Evolutionary conservation across 441 rosid genomes (phyloP), one percentile per base, ranked within the genome.

Genomic region (Macaranga tanarius): DNA sequence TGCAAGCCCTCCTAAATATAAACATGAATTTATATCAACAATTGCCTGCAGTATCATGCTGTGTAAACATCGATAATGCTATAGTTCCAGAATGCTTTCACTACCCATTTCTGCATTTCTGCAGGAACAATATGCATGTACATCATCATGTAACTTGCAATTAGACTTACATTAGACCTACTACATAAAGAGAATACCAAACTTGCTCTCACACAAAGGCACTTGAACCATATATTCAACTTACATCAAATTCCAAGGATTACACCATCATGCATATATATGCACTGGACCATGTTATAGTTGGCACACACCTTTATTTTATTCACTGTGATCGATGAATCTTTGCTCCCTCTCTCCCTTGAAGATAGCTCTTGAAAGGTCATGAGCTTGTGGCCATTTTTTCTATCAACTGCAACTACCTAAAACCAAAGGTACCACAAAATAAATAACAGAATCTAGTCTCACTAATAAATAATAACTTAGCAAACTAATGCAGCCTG

Each of bases 311-410:
- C 98, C 98, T 92, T 92, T 65, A 93, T 85, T 48, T 78, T 81
- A 74, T 86, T 84, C 72, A 84, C 48, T 31, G 92, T 52, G 63
- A 93, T 67, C 62, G 77, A 77, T 65, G 86, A 87, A 78, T 84
- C 88, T 86, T 84, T 90, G 73, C 95, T 75, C 73, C 98, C 98
- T 81, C 95, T 86, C 80, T 88, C 91, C 82, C 97, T 90, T 56
- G 93, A 88, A 59, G 97, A 92, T 71, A 93, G 83, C 78, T 93
- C 97, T 82, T 93, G 98, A 79, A 93, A 93, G 76, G 98, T 89
- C 98, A 90, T 88, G 69, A 93, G 81, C 86, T 88, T 90, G 79
- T 78, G 77, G 61, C 83, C 86, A 81, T 89, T 90, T 77, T 83
- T 87, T 84, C 95, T 84, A 85, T 92, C 92, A 72, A 86, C 80